phyloP scores from a whole-genome alignment of 2,329 filamentous ascomycete genomes.

The Claviceps africana region DNA sequence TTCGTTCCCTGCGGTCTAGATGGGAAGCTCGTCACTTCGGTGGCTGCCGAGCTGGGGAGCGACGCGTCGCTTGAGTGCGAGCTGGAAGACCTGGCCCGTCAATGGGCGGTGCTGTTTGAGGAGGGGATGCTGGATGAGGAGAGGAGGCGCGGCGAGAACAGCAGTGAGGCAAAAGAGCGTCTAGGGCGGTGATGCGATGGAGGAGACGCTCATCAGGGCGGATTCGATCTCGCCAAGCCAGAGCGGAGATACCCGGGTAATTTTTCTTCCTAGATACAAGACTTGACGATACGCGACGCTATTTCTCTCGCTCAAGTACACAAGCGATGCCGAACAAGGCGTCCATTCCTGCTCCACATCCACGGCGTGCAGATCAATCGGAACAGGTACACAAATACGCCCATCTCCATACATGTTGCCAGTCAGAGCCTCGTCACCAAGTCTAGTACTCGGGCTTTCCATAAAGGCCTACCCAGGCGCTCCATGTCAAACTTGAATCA shows the following conservation, averaged over 20 bases:
- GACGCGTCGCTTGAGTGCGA: constrained; percentile 12
- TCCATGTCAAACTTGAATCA: background rate
- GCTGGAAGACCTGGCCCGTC: constrained; percentile 15
- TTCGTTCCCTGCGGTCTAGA: constrained; percentile 86
- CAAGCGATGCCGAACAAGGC: too few relatives aligned
- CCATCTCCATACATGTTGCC: too few relatives aligned
- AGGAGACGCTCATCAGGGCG: background rate
- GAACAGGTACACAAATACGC: too few relatives aligned
- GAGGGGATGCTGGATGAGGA: constrained; percentile 17
- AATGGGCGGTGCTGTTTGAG: constrained; percentile 22
- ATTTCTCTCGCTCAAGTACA: too few relatives aligned
- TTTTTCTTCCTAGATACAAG: too few relatives aligned
- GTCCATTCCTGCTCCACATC: too few relatives aligned
- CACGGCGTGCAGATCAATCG: too few relatives aligned
- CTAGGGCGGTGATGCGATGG: background rate
- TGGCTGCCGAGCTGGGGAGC: constrained; percentile 37
- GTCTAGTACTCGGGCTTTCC: background rate
- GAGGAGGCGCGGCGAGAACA: constrained; percentile 11
- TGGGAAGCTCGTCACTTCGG: constrained; percentile 65
- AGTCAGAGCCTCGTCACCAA: background rate
- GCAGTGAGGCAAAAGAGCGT: background rate
- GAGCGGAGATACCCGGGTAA: too few relatives aligned
- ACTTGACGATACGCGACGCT: too few relatives aligned
- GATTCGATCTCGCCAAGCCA: too few relatives aligned
- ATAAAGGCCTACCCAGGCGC: background rate